phyloP scores from a whole-genome alignment of 208 protist species.

The Angomonas ambiguus region DNA sequence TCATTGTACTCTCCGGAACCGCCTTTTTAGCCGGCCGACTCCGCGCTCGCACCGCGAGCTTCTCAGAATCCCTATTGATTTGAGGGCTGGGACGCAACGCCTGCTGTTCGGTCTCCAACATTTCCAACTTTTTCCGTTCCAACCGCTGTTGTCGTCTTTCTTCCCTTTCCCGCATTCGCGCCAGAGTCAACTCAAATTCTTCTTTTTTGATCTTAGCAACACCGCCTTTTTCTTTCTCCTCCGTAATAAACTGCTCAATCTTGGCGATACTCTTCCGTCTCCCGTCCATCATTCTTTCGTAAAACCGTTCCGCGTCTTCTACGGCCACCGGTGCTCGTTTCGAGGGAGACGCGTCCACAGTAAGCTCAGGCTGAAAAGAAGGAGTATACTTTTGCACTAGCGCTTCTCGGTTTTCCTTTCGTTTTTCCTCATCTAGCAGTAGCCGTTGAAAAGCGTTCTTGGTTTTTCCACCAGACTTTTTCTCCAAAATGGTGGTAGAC shows the following conservation, averaged over 20 bases:
- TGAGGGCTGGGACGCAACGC: not conserved
- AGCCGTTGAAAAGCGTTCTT: constrained; percentile 19
- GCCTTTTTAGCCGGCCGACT: not conserved
- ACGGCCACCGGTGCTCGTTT: not conserved
- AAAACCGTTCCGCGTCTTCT: constrained; percentile 5
- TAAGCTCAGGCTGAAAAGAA: constrained; percentile 19
- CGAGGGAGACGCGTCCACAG: constrained; percentile 3
- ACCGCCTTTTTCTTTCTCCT: not conserved
- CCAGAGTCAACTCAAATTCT: not conserved
- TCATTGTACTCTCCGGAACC: not conserved
- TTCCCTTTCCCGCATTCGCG: not conserved
- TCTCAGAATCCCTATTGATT: constrained; percentile 3
- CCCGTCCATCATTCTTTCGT: constrained; percentile 6
- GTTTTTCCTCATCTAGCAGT: not conserved
- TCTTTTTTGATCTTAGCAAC: not conserved
- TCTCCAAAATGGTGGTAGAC: not conserved
- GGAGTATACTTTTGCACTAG: constrained; percentile 18
- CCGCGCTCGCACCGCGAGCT: not conserved
- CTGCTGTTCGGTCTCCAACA: not conserved
- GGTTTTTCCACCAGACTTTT: not conserved
- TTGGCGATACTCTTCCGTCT: constrained; percentile 6
- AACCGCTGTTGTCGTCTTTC: not conserved
- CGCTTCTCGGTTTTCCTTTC: constrained; percentile 17
- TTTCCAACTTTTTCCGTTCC: not conserved
- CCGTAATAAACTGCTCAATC: not conserved